These are phyloP conservation scores for Ogataea philodendri DNA, from an alignment of 805 yeast species.

Conservation along the genomic window DNA sequence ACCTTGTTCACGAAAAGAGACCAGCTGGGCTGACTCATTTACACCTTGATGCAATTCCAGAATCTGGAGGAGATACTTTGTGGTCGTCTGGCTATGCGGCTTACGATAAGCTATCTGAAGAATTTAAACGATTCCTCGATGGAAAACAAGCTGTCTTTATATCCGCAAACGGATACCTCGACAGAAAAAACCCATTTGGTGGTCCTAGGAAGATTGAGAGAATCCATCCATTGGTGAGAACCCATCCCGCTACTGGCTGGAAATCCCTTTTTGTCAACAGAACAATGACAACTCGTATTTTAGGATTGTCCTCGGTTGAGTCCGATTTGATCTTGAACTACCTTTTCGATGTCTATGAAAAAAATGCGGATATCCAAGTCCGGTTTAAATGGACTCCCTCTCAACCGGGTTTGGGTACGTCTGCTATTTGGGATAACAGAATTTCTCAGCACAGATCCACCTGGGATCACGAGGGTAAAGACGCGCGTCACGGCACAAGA, in stretches of 20 bases:
- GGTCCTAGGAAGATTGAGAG: slow-evolving; percentile 52
- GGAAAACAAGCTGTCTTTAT: slow-evolving; percentile 48
- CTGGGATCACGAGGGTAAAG: slow-evolving; percentile 41
- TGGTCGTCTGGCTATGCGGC: slow-evolving; percentile 61
- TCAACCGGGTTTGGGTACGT: slow-evolving; percentile 39
- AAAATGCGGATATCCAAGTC: slow-evolving; percentile 54
- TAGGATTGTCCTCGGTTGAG: slow-evolving; percentile 52
- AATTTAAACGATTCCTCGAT: slow-evolving; percentile 48
- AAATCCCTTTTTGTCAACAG: slow-evolving; percentile 56
- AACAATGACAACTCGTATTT: slow-evolving; percentile 48
- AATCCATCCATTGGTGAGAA: slow-evolving; percentile 60
- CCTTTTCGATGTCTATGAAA: slow-evolving; percentile 42
- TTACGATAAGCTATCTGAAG: slow-evolving; percentile 53
- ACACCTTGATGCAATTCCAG: slow-evolving; percentile 49
- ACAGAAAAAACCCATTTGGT: slow-evolving; percentile 42
- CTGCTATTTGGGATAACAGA: slow-evolving; percentile 52
- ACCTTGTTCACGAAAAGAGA: slow-evolving; percentile 52
- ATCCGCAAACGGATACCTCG: slow-evolving; percentile 40
- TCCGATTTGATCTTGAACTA: slow-evolving; percentile 47
- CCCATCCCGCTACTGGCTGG: slow-evolving; percentile 66
- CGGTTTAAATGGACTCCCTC: slow-evolving; percentile 47
- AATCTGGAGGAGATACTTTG: slow-evolving; percentile 54
- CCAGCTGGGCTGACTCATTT: slow-evolving; percentile 58
- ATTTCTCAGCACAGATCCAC: slow-evolving; percentile 43
- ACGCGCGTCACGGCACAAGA: slow-evolving; percentile 54